Base-by-base conservation (phyloP, 2,329 filamentous ascomycete species). In the Cryphonectria parasitica region DNA sequence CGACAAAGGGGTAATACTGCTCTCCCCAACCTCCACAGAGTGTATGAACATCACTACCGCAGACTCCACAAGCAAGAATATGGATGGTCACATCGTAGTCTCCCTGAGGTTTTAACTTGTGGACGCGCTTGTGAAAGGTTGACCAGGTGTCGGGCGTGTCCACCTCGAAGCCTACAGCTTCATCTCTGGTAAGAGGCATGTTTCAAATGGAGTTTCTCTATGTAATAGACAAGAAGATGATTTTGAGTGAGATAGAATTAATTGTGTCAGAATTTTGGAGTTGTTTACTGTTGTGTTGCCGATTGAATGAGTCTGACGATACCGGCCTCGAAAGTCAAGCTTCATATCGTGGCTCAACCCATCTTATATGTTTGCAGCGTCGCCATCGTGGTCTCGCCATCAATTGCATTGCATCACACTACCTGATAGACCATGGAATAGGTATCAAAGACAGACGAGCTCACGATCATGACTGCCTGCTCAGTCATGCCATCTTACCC, bases 11-110 rank as follows among this genome's bases (percentile, higher is more conserved):
- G 68, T 88, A 89, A 56, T 86, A 82, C 74, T 89, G 87, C 49
- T 82, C 83, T 71, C 88, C 90, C 90, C 90, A 92, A 72, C 90
- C 90, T 73, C 90, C 89, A 76, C 80, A 89, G 78, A 93, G 86
- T 71, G 89, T 92, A 82, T 92, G 91, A 64, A 92, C 83, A 77
- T 94, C 91, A 75, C 88, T 91, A 75, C 90, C 89, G 79, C 91
- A 94, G 67, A 94, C 86, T 77, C 93, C 92, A 77, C 92, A 95
- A 78, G 88, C 90, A 75, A 94, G 90, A 77, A 97, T 91, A 84
- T 95, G 92, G 82, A 97, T 89, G 79, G 97, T 94, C 76, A 97
- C 89, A 78, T 97, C 94, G 81, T 93, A 88, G 79, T 95, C 92
- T 74, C 91, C 93, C 79, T 97, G 97, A 25, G 92, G 92, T 84